phyloP scores from a whole-genome alignment of 495 filamentous ascomycete species.

The Apiosordaria backusii region DNA sequence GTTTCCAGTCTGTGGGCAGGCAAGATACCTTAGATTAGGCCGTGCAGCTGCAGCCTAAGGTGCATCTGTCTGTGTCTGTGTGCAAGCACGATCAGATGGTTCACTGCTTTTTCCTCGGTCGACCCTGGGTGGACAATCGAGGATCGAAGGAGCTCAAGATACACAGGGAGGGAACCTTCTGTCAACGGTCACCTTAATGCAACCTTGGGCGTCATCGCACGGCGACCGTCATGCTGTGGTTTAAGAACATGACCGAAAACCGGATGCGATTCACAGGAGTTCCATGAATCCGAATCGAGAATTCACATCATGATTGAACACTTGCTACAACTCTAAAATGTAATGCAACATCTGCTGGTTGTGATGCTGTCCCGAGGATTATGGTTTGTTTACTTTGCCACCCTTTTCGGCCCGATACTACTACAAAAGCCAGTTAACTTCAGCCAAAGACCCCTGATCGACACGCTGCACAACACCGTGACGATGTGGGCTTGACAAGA shows the following conservation, averaged over 20 bases:
- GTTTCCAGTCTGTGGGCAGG: neutral
- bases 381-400: no score
- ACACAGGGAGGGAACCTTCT: neutral
- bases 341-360: neutral
- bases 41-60: neutral
- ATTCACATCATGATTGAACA: neutral
- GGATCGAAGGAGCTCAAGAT: neutral
- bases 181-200: neutral
- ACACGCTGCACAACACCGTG: no score
- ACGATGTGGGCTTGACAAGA: no score
- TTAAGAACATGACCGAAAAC: neutral
- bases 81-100: neutral
- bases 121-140: neutral
- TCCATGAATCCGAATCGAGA: neutral
- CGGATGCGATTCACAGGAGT: neutral
- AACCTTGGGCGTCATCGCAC: neutral
- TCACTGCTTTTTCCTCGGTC: neutral
- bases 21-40: neutral
- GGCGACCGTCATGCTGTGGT: neutral
- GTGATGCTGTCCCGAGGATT: no score
- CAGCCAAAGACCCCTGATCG: no score
- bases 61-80: neutral
- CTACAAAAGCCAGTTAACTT: no score
- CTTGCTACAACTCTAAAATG: neutral
- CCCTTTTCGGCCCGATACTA: no score